Base-by-base conservation (phyloP, 2,329 filamentous ascomycete species). In the Graphiopsis chlorocephala region DNA sequence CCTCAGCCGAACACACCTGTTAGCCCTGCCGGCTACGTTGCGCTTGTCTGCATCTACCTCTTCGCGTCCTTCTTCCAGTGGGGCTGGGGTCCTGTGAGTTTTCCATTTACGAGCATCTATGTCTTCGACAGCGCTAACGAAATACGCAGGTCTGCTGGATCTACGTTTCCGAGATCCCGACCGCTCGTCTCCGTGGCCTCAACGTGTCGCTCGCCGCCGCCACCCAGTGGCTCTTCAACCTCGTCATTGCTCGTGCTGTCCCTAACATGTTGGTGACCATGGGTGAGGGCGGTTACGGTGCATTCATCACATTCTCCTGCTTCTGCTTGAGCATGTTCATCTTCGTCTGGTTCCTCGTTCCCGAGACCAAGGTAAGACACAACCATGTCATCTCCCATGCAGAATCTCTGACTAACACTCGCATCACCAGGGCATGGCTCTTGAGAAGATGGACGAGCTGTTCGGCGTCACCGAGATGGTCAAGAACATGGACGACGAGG, bases 1-100 rank as follows among this genome's bases (percentile, higher is more conserved):
- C 88, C 88, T 0, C 72, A 85, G 2, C 70, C 75, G 3, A 86
- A 83, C 12, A 72, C 79, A 2, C 71, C 80, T 4, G 86, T 91
- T 14, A 85, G 88, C 1, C 79, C 85, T 0, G 88, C 90, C 2
- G 89, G 89, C 29, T 91, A 91, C 71, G 82, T 90, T 29, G 88
- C 89, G 2, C 84, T 91, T 1, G 84, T 89, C 26, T 89, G 86
- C 73, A 89, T 92, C 65, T 92, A 88, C 79, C 80, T 91, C 20
- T 92, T 90, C 76, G 89, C 88, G 0, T 85, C 82, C 2, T 85
- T 88, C 75, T 91, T 90, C 80, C 86, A 90, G 64, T 80, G 77
- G 56, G 78, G 78, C 12, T 91, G 89, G 89, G 89, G 89, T 0
- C 87, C 88, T 0, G 59, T 62, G 15, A 62, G 59, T 53, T 10